Evolutionary conservation across 169 alveolate species (phyloP).

Genomic region (Babesia bigemina): DNA sequence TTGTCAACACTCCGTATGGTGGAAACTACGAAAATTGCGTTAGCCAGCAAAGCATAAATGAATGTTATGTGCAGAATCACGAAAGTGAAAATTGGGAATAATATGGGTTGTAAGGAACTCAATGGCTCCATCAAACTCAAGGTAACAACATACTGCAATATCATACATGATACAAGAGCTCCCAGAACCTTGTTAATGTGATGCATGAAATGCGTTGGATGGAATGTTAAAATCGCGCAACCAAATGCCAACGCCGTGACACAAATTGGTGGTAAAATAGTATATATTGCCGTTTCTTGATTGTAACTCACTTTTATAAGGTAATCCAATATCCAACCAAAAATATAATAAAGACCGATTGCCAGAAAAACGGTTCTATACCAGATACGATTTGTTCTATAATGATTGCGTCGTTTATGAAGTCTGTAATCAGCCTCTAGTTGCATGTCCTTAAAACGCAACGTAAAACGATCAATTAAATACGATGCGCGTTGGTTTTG

Average conservation of each 20-base stretch:
- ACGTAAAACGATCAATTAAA: slow-evolving; percentile 71
- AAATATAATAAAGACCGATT: slow-evolving; percentile 60
- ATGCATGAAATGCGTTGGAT: slow-evolving; percentile 25
- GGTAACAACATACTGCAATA: slow-evolving; percentile 32
- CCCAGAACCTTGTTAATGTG: slow-evolving; percentile 39
- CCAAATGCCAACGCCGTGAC: slow-evolving; percentile 10
- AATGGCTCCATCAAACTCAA: slow-evolving; percentile 19
- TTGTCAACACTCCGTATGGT: slow-evolving; percentile 4
- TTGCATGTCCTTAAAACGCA: slow-evolving; percentile 78
- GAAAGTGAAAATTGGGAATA: slow-evolving; percentile 78
- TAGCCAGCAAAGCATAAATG: slow-evolving; percentile 69
- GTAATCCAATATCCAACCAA: slow-evolving; percentile 35
- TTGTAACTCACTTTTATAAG: slow-evolving; percentile 8
- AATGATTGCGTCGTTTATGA: slow-evolving; percentile 71
- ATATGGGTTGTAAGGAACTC: slow-evolving; percentile 69
- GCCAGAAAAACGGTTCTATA: slow-evolving; percentile 67
- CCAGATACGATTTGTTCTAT: slow-evolving; percentile 73
- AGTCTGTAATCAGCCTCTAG: slow-evolving; percentile 73
- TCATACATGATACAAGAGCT: slow-evolving; percentile 41
- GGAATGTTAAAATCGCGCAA: slow-evolving; percentile 38
- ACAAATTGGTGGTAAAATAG: slow-evolving; percentile 15
- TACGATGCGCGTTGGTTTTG: slow-evolving; percentile 48
- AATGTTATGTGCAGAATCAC: slow-evolving; percentile 73
- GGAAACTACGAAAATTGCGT: slow-evolving; percentile 59
- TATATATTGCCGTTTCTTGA: not conserved